A percentile compares a stretch with the other conserved stretches of the same genome.
phyloP scores from a whole-genome alignment of 1,284 basidiomycete genomes.

The Papiliotrema nemorosa region DNA sequence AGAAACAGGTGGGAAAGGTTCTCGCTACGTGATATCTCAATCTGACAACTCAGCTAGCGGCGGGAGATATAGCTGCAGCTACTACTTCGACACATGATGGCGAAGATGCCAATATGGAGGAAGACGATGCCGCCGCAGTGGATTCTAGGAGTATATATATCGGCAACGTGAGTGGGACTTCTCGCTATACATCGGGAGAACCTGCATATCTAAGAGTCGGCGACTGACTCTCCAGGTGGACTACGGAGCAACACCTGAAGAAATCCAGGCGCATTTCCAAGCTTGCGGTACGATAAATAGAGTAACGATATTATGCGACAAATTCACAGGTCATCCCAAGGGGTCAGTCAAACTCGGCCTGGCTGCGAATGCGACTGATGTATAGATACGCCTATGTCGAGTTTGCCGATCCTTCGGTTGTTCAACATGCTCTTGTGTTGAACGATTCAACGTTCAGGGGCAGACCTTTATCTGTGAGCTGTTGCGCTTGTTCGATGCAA shows the following conservation, averaged over 20 bases:
- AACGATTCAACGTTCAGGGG: slow-evolving; percentile 94
- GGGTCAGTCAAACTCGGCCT: slow-evolving; percentile 60
- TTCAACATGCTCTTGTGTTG: slow-evolving; percentile 89
- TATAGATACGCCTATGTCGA: slow-evolving; percentile 95
- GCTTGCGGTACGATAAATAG: slow-evolving; percentile 97
- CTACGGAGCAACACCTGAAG: slow-evolving; percentile 95
- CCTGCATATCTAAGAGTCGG: not conserved
- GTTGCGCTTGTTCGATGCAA: not conserved
- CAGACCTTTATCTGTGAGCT: slow-evolving; percentile 80
- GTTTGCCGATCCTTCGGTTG: slow-evolving; percentile 90
- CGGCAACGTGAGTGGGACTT: slow-evolving; percentile 73
- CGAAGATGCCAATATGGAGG: slow-evolving; percentile 58
- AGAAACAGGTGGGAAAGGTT: slow-evolving; percentile 56
- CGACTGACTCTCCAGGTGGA: slow-evolving; percentile 68
- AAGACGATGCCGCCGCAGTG: slow-evolving; percentile 60
- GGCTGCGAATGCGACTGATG: not conserved
- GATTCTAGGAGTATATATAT: slow-evolving; percentile 91
- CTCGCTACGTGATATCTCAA: slow-evolving; percentile 1
- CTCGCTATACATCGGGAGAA: not conserved
- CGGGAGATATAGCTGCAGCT: slow-evolving; percentile 4
- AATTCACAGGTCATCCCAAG: slow-evolving; percentile 99
- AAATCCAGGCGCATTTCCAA: slow-evolving; percentile 96
- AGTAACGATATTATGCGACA: slow-evolving; percentile 98
- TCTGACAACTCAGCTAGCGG: slow-evolving; percentile 13
- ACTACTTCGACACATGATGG: slow-evolving; percentile 9